Evolutionary conservation across 257 asterid species (phyloP), one percentile per base, ranked within the genome.

Genomic region (Lavandula angustifolia): DNA sequence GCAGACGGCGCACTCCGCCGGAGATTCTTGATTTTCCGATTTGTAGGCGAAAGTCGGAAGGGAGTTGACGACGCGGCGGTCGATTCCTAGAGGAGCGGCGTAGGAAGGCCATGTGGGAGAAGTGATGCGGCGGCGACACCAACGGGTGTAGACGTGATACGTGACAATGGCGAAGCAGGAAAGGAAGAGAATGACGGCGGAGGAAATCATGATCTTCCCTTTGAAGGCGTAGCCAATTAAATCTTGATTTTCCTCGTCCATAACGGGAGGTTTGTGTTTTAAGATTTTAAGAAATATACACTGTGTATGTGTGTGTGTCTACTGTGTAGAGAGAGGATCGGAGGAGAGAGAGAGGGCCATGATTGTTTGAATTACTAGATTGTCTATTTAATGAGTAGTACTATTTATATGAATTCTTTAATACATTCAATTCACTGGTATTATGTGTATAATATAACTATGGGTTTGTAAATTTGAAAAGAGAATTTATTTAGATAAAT

Each of bases 1-100:
- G 69, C 84, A 79, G 47, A 79, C 78, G 64, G 76, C 78, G 66
- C 78, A 79, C 22, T 79, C 80, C 13, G 52, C 44, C 54, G 54
- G 66, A 12, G 74, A 27, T 5, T 60, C 80, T 3, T 13, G 38
- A 4, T 17, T 53, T 22, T 54, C 44, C 5, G 77, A 66, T 41
- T 16, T 17, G 43, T 70, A 73, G 7, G 54, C 17, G 73, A 74
- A 70, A 0, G 75, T 66, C 2, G 82, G 72, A 1, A 78, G 65
- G 0, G 78, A 69, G 6, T 54, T 72, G 22, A 73, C 41, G 50
- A 46, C 50, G 33, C 14, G 3, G 18, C 29, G 16, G 16, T 73
- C 76, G 29, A 77, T 70, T 7, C 81, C 81, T 0, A 31, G 50
- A 9, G 67, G 55, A 17, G 46, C 10, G 73, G 31, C 35, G 35